Conservation (phyloP, 139 green algal species). For the Eudorina sp. region DNA sequence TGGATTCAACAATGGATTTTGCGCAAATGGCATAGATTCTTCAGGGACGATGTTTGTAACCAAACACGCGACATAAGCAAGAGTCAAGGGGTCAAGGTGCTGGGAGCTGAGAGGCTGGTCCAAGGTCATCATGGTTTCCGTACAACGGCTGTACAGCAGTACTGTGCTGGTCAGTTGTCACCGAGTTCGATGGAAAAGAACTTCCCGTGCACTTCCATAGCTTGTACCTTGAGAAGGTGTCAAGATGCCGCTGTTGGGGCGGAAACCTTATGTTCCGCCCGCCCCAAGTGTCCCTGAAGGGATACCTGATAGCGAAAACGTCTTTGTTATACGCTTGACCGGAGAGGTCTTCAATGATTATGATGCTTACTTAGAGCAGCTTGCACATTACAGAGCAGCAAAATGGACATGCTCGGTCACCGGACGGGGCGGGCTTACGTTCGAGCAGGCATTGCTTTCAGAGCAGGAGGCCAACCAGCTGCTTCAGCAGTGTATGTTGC, state of each 20-base stretch:
- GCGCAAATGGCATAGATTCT: no score
- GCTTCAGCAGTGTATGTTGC: not conserved
- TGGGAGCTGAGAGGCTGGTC: no score
- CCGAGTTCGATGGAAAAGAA: no score
- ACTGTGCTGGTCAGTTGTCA: no score
- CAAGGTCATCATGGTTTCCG: no score
- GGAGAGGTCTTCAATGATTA: slow-evolving; percentile 78
- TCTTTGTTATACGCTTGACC: slow-evolving; percentile 74
- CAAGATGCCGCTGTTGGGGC: slow-evolving; percentile 57
- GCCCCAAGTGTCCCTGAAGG: not conserved
- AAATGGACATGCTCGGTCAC: slow-evolving; percentile 75
- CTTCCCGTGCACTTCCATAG: no score
- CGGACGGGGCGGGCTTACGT: slow-evolving; percentile 74
- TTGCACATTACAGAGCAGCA: slow-evolving; percentile 68
- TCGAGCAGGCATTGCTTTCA: slow-evolving; percentile 73
- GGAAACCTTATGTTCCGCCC: slow-evolving; percentile 37
- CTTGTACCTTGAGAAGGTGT: no score
- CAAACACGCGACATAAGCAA: no score
- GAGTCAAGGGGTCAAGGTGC: no score
- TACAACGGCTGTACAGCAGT: no score
- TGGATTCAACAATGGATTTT: no score
- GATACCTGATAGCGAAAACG: slow-evolving; percentile 41
- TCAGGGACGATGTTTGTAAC: no score
- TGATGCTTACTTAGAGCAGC: slow-evolving; percentile 64
- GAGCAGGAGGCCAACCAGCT: slow-evolving; percentile 16